Evolutionary conservation across 1,284 basidiomycete species (phyloP).

Genomic region (Golubevia pallescens): DNA sequence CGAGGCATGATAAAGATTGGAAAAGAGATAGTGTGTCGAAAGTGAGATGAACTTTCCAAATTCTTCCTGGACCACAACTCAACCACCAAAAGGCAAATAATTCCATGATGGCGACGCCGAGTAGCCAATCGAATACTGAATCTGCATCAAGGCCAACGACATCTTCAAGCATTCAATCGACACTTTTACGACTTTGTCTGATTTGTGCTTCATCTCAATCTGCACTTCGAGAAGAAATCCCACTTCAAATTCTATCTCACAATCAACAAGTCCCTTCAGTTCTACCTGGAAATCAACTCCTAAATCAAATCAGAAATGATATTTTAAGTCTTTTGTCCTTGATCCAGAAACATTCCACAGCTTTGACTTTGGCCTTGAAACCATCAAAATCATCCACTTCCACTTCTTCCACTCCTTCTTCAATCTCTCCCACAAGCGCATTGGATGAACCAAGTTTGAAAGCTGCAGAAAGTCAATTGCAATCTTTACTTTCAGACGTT

Average conservation of each 20-base stretch:
- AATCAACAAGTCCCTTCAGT: conserved; percentile 11
- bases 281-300: conserved; percentile 21
- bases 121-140: background rate
- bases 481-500: conserved; percentile 31
- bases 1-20: too few relatives aligned
- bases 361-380: conserved; percentile 39
- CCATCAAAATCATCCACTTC: conserved; percentile 9
- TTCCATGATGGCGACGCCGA: background rate
- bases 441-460: conserved; percentile 36
- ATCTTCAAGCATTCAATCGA: conserved; percentile 23
- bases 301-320: conserved; percentile 31
- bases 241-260: background rate
- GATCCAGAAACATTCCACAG: conserved; percentile 35
- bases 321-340: conserved; percentile 26
- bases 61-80: too few relatives aligned
- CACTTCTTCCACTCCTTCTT: background rate
- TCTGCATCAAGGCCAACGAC: background rate
- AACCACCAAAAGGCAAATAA: too few relatives aligned
- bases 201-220: conserved; percentile 49
- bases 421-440: conserved; percentile 25
- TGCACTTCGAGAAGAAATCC: conserved; percentile 28
- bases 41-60: too few relatives aligned
- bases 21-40: too few relatives aligned
- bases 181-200: conserved; percentile 44
- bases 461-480: conserved; percentile 33